phyloP scores from a whole-genome alignment of 176 grass and related monocot genomes.

The Paspalum notatum region DNA sequence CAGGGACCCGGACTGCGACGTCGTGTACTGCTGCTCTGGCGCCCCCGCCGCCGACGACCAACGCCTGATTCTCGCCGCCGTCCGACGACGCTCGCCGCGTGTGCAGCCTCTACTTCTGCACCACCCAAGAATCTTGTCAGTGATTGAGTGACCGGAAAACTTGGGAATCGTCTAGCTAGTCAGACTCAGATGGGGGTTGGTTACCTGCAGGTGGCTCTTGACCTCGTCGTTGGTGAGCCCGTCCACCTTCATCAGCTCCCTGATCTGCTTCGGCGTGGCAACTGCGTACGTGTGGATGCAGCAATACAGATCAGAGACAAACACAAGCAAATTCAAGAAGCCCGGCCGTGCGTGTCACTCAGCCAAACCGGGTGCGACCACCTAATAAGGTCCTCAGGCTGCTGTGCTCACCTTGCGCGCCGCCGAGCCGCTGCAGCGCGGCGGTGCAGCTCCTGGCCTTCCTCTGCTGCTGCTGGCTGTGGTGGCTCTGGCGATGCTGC shows the following conservation, averaged over 20 bases:
- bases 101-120: constrained; percentile 91
- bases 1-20: constrained; percentile 72
- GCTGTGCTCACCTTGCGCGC: constrained; percentile 73
- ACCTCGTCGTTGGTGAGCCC: constrained; percentile 94
- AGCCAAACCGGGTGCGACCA: too few species aligned
- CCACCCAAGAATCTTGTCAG: neutral
- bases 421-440: constrained; percentile 71
- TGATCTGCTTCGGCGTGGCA: constrained; percentile 92
- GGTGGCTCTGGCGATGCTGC: too few species aligned
- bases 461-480: constrained; percentile 59
- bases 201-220: constrained; percentile 91
- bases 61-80: neutral
- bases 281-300: constrained; percentile 33
- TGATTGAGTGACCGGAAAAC: too few species aligned
- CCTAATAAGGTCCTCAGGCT: too few species aligned
- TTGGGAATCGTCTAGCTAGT: too few species aligned
- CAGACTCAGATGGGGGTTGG: neutral
- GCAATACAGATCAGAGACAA: neutral
- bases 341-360: too few species aligned
- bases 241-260: constrained; percentile 92
- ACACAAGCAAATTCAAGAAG: too few species aligned
- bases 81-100: constrained; percentile 54
- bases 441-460: constrained; percentile 81
- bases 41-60: neutral
- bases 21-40: constrained; percentile 60